Evolutionary conservation across 768 basidiomycete genomes (phyloP), one percentile per base, ranked within the genome.

Genomic region (Leccinum sublutescens): DNA sequence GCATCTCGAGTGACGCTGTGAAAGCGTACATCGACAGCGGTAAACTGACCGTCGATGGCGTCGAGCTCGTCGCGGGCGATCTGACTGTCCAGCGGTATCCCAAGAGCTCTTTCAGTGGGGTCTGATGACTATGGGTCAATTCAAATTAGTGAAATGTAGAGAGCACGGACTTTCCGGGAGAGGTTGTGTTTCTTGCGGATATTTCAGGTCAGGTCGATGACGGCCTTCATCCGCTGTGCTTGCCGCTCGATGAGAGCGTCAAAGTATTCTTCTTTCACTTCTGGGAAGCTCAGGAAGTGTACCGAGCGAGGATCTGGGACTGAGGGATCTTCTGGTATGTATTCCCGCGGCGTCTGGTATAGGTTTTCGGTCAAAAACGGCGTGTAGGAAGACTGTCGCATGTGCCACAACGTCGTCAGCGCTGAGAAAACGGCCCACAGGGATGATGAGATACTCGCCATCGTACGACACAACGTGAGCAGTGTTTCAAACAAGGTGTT

Each of bases 291-390:
- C 61, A 98, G 73, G 82, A 98, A 99, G 77, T 99, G 97, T 62
- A 99, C 78, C 3, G 97, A 98, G 59, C 97, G 89, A 6, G 88
- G 82, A 67, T 98, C 97, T 2, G 83, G 84, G 17, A 81, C 81
- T 27, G 78, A 71, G 19, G 85, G 81, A 64, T 91, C 83, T 60
- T 86, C 85, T 0, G 94, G 93, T 63, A 96, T 90, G 78, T 85
- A 96, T n/a, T 78, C 78, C 50, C 87, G 85, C 43, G 98, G 81
- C 34, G 91, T 85, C 72, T 98, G 97, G 74, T 98, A 98, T 60
- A 98, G 79, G 75, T 88, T 97, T 75, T 99, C 97, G 7, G 95
- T 95, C 71, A 98, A 79, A 85, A 98, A 98, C 0, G 97, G 97
- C 9, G 95, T 98, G 76, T 97, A 99, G 8, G 97, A 95, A 1